Conservation (phyloP, 495 filamentous ascomycete genomes). For the Xylaria longipes region DNA sequence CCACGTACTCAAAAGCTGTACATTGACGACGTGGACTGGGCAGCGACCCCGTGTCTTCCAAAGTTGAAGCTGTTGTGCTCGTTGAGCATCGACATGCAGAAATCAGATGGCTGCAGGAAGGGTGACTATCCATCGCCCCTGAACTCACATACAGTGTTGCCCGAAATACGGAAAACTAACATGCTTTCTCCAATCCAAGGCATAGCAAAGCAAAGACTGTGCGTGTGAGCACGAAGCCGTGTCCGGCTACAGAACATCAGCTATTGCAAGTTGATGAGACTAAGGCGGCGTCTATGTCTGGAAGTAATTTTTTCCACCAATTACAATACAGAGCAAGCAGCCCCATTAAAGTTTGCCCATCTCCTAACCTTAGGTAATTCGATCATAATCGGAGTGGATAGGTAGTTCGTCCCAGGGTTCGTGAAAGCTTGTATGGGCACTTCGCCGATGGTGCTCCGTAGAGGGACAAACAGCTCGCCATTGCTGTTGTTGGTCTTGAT, state of each 20-base stretch:
- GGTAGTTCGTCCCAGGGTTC: background rate
- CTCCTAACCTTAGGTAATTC: no score
- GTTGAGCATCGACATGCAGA: background rate
- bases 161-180: background rate
- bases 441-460: background rate
- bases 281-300: background rate
- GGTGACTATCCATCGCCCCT: background rate
- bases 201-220: background rate
- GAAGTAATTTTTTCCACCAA: constrained; percentile 26
- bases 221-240: background rate
- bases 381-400: constrained; percentile 13
- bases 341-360: no score
- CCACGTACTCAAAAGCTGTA: background rate
- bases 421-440: background rate
- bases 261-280: background rate
- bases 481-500: background rate
- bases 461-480: background rate
- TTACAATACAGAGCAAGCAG: background rate
- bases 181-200: background rate
- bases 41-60: background rate
- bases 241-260: background rate
- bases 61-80: background rate
- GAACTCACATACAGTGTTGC: background rate
- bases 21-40: background rate
- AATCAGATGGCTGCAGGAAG: background rate